These are phyloP conservation scores for Berberis vulgaris DNA, from an alignment of 164 flowering plant species.

Conservation along the genomic window DNA sequence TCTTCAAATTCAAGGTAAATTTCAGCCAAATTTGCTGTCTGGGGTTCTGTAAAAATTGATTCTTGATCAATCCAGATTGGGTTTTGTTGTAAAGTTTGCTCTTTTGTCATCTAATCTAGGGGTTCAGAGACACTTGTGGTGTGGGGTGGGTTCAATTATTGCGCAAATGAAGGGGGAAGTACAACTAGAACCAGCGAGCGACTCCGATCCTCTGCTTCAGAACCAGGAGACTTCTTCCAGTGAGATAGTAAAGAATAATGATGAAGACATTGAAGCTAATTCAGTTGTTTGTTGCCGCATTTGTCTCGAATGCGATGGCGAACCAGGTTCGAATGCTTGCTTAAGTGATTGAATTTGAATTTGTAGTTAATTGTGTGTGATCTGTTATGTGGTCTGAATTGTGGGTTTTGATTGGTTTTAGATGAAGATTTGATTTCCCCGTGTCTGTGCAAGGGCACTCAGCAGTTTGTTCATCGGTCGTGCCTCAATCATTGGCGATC, in stretches of 20 bases:
- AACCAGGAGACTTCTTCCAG: slow-evolving; percentile 17
- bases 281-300: slow-evolving; percentile 73
- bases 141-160: no score
- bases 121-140: no score
- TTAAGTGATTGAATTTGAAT: not conserved
- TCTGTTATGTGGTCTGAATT: not conserved
- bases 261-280: slow-evolving; percentile 50
- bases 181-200: slow-evolving; percentile 39
- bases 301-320: slow-evolving; percentile 77
- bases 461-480: slow-evolving; percentile 88
- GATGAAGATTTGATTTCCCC: slow-evolving; percentile 85
- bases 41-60: no score
- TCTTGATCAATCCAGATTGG: no score
- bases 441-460: slow-evolving; percentile 97
- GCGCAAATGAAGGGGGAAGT: slow-evolving; percentile 37
- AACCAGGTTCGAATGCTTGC: slow-evolving; percentile 30
- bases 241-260: slow-evolving; percentile 24
- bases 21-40: no score
- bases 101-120: no score
- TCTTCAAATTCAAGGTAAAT: no score
- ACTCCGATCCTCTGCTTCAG: slow-evolving; percentile 52
- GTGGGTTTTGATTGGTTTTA: slow-evolving; percentile 16
- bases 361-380: not conserved
- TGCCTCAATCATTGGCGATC: slow-evolving; percentile 99
- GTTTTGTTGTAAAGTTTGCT: no score